Base-by-base conservation (phyloP, 2,329 filamentous ascomycete species). In the Atkinsonella hypoxylon region DNA sequence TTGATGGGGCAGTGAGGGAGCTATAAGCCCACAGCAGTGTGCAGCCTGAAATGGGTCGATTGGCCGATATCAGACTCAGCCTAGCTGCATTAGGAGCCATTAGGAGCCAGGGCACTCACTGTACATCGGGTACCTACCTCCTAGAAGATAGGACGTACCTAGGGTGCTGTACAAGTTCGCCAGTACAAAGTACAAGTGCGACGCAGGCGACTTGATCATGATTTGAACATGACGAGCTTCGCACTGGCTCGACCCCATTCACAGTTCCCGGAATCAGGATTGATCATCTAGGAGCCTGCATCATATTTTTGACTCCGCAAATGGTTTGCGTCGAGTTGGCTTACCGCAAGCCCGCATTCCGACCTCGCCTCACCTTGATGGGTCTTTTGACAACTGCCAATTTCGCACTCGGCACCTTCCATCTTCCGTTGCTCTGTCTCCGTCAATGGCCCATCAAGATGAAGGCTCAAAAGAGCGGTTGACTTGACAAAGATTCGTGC, bases 291-390 rank as follows among this genome's bases (percentile, higher is more conserved):
- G 20, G n/a, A 38, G 36, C 36, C 20, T 40, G 45, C 48, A 22
- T 39, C 13, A 22, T 39, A 13, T 41, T 20, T 11, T 43, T 31
- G 39, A 32, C 31, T 41, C 31, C 43, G 49, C 49, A 42, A 42
- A 30, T 46, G 51, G 43, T 48, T 51, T 50, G 41, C 40, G 38
- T 45, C 20, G 32, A n/a, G 38, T 30, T 48, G 41, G 30, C 45
- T 32, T 49, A 38, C 50, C 32, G 38, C 36, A 40, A 30, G 31
- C 43, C 39, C 43, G 43, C 51, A 51, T 55, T 53, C 51, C 53
- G 53, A 44, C 22, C 48, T 51, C 50, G 51, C 53, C 53, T 50
- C 53, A 54, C 51, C 44, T 43, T 40, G 36, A 18, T 44, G 44
- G 20, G 30, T n/a, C 36, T 39, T 39, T 30, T 41, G 12, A 18